Evolutionary conservation across 805 yeast species (phyloP).

Genomic region (Danielia oregonensis): DNA sequence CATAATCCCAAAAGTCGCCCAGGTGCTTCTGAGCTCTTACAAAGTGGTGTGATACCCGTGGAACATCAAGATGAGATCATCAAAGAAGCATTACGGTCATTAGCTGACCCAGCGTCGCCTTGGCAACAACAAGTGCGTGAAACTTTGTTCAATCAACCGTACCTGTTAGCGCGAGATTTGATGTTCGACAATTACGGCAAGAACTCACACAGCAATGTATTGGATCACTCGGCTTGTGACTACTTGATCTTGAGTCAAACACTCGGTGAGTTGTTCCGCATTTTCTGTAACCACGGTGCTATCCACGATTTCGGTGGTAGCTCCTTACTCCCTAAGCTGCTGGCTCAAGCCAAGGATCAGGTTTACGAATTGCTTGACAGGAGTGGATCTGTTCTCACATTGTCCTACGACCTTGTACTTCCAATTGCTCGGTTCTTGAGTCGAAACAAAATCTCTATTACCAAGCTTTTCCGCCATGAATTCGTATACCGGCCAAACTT

Average conservation of each 20-base stretch:
- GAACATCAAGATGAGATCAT: constrained; percentile 88
- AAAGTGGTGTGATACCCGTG: constrained; percentile 81
- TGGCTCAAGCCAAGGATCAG: constrained; percentile 57
- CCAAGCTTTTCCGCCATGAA: constrained; percentile 71
- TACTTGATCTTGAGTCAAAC: constrained; percentile 58
- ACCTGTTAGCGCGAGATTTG: constrained; percentile 78
- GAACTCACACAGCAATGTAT: constrained; percentile 19
- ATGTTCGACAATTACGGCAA: constrained; percentile 60
- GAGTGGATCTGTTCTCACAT: constrained; percentile 82
- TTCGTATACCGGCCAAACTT: constrained; percentile 70
- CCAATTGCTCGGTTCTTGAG: constrained; percentile 88
- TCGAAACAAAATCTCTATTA: constrained; percentile 45
- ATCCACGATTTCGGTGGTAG: constrained; percentile 66
- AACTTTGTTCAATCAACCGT: constrained; percentile 80
- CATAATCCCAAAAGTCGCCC: constrained; percentile 82
- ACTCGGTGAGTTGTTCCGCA: constrained; percentile 52
- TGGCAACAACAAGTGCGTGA: constrained; percentile 93
- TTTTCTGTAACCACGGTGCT: constrained; percentile 84
- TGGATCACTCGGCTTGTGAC: constrained; percentile 35
- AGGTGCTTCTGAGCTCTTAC: constrained; percentile 67
- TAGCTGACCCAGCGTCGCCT: constrained; percentile 87
- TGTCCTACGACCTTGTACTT: constrained; percentile 84
- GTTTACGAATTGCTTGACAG: constrained; percentile 80
- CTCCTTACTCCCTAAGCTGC: constrained; percentile 74
- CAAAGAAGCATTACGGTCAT: constrained; percentile 78